These are phyloP conservation scores for Nemania sp. DNA, from an alignment of 2,329 filamentous ascomycete species.

Conservation along the genomic window DNA sequence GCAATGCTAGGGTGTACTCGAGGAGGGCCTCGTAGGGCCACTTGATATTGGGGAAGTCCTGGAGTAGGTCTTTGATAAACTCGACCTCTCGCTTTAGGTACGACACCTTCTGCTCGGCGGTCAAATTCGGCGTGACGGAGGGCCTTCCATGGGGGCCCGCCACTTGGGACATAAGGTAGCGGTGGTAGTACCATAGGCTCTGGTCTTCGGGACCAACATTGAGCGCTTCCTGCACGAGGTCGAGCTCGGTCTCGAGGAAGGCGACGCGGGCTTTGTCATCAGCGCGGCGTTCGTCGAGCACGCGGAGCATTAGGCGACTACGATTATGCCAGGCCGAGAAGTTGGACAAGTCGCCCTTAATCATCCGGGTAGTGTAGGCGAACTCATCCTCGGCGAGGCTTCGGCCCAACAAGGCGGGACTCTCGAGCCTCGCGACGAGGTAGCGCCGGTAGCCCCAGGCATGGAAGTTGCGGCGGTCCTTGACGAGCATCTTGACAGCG, in stretches of 20 bases:
- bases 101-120: constrained; percentile 68
- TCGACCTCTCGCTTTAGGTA: constrained; percentile 79
- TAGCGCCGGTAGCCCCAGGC: constrained; percentile 92
- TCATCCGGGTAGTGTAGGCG: constrained; percentile 90
- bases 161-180: constrained; percentile 82
- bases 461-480: constrained; percentile 93
- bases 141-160: constrained; percentile 60
- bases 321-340: constrained; percentile 98
- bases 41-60: constrained; percentile 70
- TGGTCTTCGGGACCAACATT: constrained; percentile 94
- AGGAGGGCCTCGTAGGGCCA: constrained; percentile 92
- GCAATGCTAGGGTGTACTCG: constrained; percentile 74
- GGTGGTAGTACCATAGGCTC: constrained; percentile 97
- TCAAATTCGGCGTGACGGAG: constrained; percentile 74
- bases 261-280: constrained; percentile 70
- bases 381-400: constrained; percentile 86
- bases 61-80: constrained; percentile 74
- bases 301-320: constrained; percentile 81
- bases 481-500: constrained; percentile 86
- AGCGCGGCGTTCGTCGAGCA: constrained; percentile 78
- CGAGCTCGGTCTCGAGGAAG: constrained; percentile 83
- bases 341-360: constrained; percentile 86
- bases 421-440: constrained; percentile 82
- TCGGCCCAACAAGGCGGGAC: constrained; percentile 60
- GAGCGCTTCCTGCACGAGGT: constrained; percentile 79